phyloP scores from a whole-genome alignment of 2,329 filamentous ascomycete species.

The Exophiala oligosperma region DNA sequence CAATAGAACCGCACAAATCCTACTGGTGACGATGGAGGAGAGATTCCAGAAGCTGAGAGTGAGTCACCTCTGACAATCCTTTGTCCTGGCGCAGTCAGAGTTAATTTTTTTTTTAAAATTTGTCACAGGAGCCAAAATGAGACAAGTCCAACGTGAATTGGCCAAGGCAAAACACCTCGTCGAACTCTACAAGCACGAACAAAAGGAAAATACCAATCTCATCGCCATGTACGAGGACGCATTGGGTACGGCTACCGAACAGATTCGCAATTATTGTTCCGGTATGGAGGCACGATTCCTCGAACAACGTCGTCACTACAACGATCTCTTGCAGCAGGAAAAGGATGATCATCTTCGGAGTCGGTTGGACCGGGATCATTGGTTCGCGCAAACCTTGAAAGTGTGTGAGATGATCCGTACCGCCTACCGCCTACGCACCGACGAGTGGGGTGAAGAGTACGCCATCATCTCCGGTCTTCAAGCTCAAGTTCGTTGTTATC shows the following conservation, averaged over 20 bases:
- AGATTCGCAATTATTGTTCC: constrained; percentile 52
- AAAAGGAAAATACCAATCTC: constrained; percentile 48
- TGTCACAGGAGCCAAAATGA: constrained; percentile 45
- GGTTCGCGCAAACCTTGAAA: constrained; percentile 49
- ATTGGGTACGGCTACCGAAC: constrained; percentile 50
- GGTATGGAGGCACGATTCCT: constrained; percentile 51
- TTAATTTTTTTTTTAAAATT: background rate
- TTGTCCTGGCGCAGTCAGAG: no score
- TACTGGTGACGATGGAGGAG: constrained; percentile 29
- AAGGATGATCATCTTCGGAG: constrained; percentile 50
- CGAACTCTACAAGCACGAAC: constrained; percentile 47
- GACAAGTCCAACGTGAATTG: constrained; percentile 49
- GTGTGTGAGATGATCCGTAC: constrained; percentile 51
- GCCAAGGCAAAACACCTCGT: constrained; percentile 45
- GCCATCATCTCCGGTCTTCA: constrained; percentile 48
- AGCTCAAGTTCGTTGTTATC: constrained; percentile 50
- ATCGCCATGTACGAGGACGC: constrained; percentile 50
- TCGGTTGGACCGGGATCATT: constrained; percentile 51
- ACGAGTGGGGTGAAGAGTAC: constrained; percentile 48
- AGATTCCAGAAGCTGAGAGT: constrained; percentile 22
- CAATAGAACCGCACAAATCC: constrained; percentile 42
- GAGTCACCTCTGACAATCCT: constrained; percentile 1
- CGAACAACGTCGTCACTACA: constrained; percentile 49
- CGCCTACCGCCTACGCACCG: constrained; percentile 47
- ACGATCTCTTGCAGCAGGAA: constrained; percentile 51